Base-by-base conservation (phyloP, 2,329 filamentous ascomycete species). In the Phialemoniopsis sp. region DNA sequence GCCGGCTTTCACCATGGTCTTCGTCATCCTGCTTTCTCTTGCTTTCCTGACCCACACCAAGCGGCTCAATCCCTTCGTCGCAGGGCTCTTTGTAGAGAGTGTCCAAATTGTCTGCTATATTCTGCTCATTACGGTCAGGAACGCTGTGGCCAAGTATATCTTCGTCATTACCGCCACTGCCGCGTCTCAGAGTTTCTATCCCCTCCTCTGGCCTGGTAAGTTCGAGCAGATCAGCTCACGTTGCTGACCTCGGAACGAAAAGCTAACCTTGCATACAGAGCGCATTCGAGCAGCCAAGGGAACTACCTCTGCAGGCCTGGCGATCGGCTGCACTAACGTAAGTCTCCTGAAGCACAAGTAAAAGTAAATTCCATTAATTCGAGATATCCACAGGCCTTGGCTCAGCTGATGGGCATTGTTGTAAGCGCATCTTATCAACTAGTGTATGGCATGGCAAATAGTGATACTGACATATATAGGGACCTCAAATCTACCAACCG, bases 151-250 rank as follows among this genome's bases (percentile, higher is more conserved):
- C 0, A 64, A 62, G 36, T 63, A 67, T 41, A 46, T 66, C 12
- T 59, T 66, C 34, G 56, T 65, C n/a, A 63, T 58, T 41, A 50
- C 66, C 17, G 63, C 63, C 4, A 62, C 60, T 3, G 58, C 62
- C 1, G 62, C 58, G 5, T 60, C 59, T 1, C 57, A 60, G 19
- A 59, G 57, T 8, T 63, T 66, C 40, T 62, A 61, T 40, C 57
- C 63, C 2, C 59, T 66, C 33, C 50, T 66, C 8, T 66, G 60
- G 62, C 63, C 62, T 8, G 52, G 47, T 52, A 39, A 45, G 45
- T 28, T 10, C 21, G 21, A n/a, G n/a, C n/a, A n/a, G n/a, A n/a
- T 19, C 21, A 16, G n/a, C 10, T 14, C 15, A 36, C 8, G 32
- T 29, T 38, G 19, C 14, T 17, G n/a, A 18, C 1, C 17, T 29